phyloP scores from a whole-genome alignment of 129 eudicot genomes.

The Chrysanthemum lavandulifolium region DNA sequence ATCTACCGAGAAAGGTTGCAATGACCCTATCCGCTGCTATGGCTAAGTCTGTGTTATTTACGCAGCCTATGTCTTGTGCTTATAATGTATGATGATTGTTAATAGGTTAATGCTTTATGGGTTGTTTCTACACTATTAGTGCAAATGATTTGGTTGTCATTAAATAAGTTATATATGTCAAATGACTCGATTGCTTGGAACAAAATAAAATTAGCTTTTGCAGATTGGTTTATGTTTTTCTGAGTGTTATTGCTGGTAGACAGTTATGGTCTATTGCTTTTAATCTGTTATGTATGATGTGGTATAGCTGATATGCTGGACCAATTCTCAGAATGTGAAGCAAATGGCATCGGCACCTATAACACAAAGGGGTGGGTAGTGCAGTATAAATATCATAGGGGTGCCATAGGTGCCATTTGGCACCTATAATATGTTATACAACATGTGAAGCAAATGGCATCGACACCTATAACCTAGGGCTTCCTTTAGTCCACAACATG shows the following conservation, averaged over 20 bases:
- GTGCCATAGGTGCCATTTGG: too few relatives aligned
- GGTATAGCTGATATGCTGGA: too few relatives aligned
- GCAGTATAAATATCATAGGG: too few relatives aligned
- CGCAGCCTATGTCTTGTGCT: not conserved
- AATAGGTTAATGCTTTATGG: constrained; percentile 1
- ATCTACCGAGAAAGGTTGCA: constrained; percentile 81
- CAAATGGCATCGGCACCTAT: too few relatives aligned
- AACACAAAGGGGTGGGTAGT: too few relatives aligned
- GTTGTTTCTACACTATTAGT: not conserved
- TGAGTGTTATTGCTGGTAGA: not conserved
- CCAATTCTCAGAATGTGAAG: too few relatives aligned
- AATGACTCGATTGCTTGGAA: not conserved
- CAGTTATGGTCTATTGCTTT: not conserved
- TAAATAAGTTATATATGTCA: not conserved
- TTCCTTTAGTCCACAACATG: too few relatives aligned
- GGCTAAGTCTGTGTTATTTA: constrained; percentile 38
- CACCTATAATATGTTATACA: too few relatives aligned
- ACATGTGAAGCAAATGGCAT: too few relatives aligned
- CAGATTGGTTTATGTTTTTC: not conserved
- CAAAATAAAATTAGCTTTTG: constrained; percentile 4
- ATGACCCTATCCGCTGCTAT: constrained; percentile 90
- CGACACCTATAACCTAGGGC: too few relatives aligned
- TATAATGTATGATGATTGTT: constrained; percentile 13
- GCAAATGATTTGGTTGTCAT: constrained; percentile 2
- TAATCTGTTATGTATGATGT: too few relatives aligned